These are phyloP conservation scores for Gaeumannomyces tritici DNA, from an alignment of 2,329 filamentous ascomycete genomes.

Conservation along the genomic window DNA sequence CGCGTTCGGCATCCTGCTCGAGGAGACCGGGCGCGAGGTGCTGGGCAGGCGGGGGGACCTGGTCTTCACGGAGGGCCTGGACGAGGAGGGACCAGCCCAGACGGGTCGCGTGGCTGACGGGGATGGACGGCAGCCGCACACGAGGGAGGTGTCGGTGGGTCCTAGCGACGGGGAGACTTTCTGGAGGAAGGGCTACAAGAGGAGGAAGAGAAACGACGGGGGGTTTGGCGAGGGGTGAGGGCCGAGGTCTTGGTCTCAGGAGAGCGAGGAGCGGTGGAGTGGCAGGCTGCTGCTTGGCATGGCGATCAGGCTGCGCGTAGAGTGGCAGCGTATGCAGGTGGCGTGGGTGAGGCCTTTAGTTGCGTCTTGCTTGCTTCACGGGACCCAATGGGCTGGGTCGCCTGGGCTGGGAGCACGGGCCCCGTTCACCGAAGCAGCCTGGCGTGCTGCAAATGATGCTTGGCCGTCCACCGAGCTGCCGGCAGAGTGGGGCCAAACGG, in stretches of 20 bases:
- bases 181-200: constrained; percentile 17
- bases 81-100: constrained; percentile 9
- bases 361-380: too few species aligned
- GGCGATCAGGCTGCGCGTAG: background rate
- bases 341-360: background rate
- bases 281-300: background rate
- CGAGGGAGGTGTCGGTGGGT: constrained; percentile 3
- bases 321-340: background rate
- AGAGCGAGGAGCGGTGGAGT: background rate
- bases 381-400: background rate
- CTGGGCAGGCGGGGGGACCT: constrained; percentile 59
- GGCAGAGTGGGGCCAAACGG: background rate
- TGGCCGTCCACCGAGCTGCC: background rate
- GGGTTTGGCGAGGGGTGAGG: background rate
- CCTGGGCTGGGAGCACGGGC: background rate
- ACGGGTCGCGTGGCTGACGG: background rate
- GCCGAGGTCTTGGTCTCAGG: background rate
- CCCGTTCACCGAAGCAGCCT: background rate
- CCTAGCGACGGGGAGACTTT: constrained; percentile 9
- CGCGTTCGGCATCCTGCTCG: constrained; percentile 64
- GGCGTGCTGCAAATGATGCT: background rate
- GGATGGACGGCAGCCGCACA: background rate
- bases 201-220: constrained; percentile 15
- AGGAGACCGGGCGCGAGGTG: constrained; percentile 54
- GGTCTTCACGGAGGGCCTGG: constrained; percentile 55